Evolutionary conservation across 2,329 filamentous ascomycete species (phyloP), one percentile per base, ranked within the genome.

Genomic region (Aciculosporium take): DNA sequence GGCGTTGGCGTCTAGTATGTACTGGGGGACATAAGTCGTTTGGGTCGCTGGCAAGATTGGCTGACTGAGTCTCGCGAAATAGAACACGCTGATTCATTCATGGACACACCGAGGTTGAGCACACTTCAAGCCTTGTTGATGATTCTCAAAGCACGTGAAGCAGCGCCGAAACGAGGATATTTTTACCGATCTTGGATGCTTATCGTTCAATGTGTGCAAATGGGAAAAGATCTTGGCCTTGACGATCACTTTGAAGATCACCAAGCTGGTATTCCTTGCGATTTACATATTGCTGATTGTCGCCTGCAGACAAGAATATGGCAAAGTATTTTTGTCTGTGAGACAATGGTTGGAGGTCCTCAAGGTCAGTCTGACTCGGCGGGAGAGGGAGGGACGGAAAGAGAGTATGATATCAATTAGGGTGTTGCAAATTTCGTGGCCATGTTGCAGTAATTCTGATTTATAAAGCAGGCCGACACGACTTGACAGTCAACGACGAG

Each of bases 131-230:
- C 87, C 3, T 68, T 94, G 46, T 65, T 95, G 34, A 79, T 96
- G 34, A 71, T 95, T 15, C 65, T 95, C 33, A 96, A 96, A 59
- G 91, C 89, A 1, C 76, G 87, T 48, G 89, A 96, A 60, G 83
- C 84, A n/a, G 79, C 83, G 7, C 88, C 89, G 0, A 94, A 94
- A 56, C 79, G 85, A 45, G 91, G 91, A 1, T 96, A 96, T 57
- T 96, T 91, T 60, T 96, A 91, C 62, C 80, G 89, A 29, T 96
- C 91, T 0, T 96, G 91, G 89, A 94, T 95, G 77, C 85, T 84
- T 5, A 78, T 94, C 17, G 89, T 94, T 40, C 85, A 88, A 46
- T 86, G 89, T 48, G 81, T 94, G 7, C 81, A 87, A 36, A 94
- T 96, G 85, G 86, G 79, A 21, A 91, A 93, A 54, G 89, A 95